Evolutionary conservation across 805 yeast genomes (phyloP).

Genomic region (Clavispora vitiphila): DNA sequence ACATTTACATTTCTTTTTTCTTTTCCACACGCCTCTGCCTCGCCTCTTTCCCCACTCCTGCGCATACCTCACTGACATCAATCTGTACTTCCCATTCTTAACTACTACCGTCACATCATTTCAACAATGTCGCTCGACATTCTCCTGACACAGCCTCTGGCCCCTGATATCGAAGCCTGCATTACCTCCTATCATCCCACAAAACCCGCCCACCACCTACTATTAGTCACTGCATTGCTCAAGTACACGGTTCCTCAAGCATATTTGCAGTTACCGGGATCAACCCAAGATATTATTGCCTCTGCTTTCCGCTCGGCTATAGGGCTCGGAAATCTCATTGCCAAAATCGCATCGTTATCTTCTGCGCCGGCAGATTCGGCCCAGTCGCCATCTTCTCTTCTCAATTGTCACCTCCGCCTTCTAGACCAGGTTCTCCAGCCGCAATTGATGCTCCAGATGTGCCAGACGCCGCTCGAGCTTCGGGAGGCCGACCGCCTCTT

Average conservation of each 20-base stretch:
- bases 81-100: not conserved
- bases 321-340: slow-evolving; percentile 30
- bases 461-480: slow-evolving; percentile 8
- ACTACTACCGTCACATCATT: too few relatives aligned
- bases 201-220: slow-evolving; percentile 11
- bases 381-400: not conserved
- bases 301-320: slow-evolving; percentile 17
- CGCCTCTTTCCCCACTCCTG: not conserved
- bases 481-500: slow-evolving; percentile 36
- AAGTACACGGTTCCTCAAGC: slow-evolving; percentile 31
- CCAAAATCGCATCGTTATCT: slow-evolving; percentile 7
- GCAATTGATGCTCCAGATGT: slow-evolving; percentile 9
- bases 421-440: slow-evolving; percentile 13
- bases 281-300: slow-evolving; percentile 8
- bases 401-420: slow-evolving; percentile 10
- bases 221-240: slow-evolving; percentile 20
- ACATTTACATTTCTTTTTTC: not conserved
- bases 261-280: slow-evolving; percentile 16
- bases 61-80: not conserved
- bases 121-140: not conserved
- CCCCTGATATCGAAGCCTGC: slow-evolving; percentile 28
- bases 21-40: not conserved
- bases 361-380: slow-evolving; percentile 9
- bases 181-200: slow-evolving; percentile 28
- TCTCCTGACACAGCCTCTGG: not conserved